These are phyloP conservation scores for Fusarium lyarnte DNA, from an alignment of 2,329 filamentous ascomycete species.

Conservation along the genomic window DNA sequence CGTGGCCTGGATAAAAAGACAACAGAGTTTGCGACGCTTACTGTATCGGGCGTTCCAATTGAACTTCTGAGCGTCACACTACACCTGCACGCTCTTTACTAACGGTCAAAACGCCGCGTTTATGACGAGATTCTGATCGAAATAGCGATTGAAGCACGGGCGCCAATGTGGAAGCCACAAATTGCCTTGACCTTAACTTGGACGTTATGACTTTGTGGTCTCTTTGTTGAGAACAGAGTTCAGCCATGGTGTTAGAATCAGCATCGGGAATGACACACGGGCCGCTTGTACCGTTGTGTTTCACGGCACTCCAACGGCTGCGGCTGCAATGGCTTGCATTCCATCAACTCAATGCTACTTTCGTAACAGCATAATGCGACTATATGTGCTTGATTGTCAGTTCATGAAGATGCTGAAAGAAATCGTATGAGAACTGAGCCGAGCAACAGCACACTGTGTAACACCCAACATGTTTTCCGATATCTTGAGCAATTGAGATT, in stretches of 20 bases:
- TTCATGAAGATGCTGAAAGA: neutral
- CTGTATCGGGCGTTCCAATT: neutral
- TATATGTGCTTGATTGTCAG: neutral
- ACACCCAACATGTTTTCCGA: slow-evolving; percentile 5
- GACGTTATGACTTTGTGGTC: neutral
- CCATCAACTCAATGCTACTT: neutral
- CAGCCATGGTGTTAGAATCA: slow-evolving; percentile 23
- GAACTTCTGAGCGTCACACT: neutral
- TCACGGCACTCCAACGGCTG: slow-evolving; percentile 25
- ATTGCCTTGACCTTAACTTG: neutral
- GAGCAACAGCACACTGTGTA: neutral
- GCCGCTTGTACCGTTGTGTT: slow-evolving; percentile 14
- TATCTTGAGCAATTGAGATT: neutral
- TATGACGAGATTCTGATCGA: slow-evolving; percentile 26
- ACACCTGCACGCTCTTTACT: slow-evolving; percentile 35
- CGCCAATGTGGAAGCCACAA: slow-evolving; percentile 2
- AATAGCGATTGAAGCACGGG: neutral
- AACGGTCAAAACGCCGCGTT: neutral
- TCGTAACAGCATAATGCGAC: neutral
- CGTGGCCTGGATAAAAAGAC: neutral
- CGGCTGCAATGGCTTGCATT: slow-evolving; percentile 14
- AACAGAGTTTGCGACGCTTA: neutral
- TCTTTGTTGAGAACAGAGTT: slow-evolving; percentile 22
- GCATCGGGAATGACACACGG: slow-evolving; percentile 18
- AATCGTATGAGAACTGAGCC: neutral